Base-by-base conservation (phyloP, 495 filamentous ascomycete genomes). In the Poronia punctata region DNA sequence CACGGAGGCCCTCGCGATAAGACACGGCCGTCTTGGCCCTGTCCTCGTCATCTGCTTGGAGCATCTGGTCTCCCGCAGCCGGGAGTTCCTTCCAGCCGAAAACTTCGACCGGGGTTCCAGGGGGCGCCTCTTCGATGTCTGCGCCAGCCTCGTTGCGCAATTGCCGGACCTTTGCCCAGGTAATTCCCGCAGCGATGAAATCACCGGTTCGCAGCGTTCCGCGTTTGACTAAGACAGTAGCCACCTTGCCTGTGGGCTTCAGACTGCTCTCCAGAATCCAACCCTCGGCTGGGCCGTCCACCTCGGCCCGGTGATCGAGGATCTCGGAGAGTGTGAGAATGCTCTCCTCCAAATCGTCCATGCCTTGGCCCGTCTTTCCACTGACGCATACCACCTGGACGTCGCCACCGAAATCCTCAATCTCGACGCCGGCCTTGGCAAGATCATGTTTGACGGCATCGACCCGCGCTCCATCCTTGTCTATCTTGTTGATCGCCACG, bases 401-500 rank as follows among this genome's bases (percentile, higher is more conserved):
- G 40, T 99, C 93, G 41, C 93, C 93, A 24, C 93, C 93, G 52
- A 79, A 90, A 53, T 97, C 92, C 59, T 99, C 93, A 22, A 97
- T 80, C 52, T 96, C 84, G 15, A 99, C 75, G 12, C 84, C 85
- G 47, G 94, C 74, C n/a, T 76, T 66, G 6, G 84, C 77, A 19
- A 99, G 78, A 58, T 97, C 93, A 39, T 79, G 71, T 60, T 95
- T 96, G 40, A 96, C 89, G 16, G 74, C 74, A 27, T 96, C 83
- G 10, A 83, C 59, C 46, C 88, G 78, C 14, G 84, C 76, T 25
- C 81, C 79, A 45, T 82, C 79, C 61, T 90, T 95, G 61, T 99
- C 93, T 32, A 94, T 76, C 60, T 99, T 99, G 67, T 88, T 99
- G 62, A 95, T 86, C n/a, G 93, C 93, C 12, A 97, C 93, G 39